Conservation (phyloP, 2,329 filamentous ascomycete genomes). For the Curvularia hawaiiensis region DNA sequence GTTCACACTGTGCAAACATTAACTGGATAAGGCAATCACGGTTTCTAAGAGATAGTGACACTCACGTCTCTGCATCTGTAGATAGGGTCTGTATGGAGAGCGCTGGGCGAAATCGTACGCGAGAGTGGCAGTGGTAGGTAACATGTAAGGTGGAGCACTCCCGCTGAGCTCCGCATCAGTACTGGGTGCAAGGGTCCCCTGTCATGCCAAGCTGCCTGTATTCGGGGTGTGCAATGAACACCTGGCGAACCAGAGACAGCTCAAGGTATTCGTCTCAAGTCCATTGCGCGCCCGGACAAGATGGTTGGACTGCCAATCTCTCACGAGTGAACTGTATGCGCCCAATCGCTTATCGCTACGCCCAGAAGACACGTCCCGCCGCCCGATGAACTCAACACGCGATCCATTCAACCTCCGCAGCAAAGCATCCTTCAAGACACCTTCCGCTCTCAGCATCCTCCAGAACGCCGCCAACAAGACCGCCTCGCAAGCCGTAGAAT, state of each 20-base stretch:
- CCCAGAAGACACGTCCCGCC: constrained; percentile 14
- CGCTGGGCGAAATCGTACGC: too few relatives aligned
- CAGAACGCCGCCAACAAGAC: constrained; percentile 40
- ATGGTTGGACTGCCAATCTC: constrained; percentile 9
- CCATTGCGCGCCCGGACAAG: constrained; percentile 5
- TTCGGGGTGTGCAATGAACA: constrained; percentile 30
- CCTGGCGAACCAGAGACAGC: constrained; percentile 25
- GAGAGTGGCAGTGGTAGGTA: constrained; percentile 1
- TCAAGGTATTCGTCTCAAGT: constrained; percentile 3
- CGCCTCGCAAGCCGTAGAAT: constrained; percentile 29
- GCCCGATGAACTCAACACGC: constrained; percentile 50
- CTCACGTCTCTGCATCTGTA: too few relatives aligned
- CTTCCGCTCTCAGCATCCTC: constrained; percentile 38
- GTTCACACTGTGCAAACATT: too few relatives aligned
- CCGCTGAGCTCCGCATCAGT: constrained; percentile 22
- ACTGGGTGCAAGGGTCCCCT: constrained; percentile 21
- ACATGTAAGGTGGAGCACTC: constrained; percentile 10
- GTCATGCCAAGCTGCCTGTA: constrained; percentile 19
- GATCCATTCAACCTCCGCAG: constrained; percentile 54
- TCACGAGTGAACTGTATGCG: constrained; percentile 12
- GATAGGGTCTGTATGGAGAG: too few relatives aligned
- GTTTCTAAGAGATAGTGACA: too few relatives aligned
- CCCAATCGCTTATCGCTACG: constrained; percentile 3
- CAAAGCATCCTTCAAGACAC: constrained; percentile 34
- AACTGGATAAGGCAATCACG: too few relatives aligned